A percentile compares a stretch with the other conserved stretches of the same genome.
These are phyloP conservation scores for Saccharomycopsis selenospora DNA, from an alignment of 805 yeast genomes.

Conservation along the genomic window DNA sequence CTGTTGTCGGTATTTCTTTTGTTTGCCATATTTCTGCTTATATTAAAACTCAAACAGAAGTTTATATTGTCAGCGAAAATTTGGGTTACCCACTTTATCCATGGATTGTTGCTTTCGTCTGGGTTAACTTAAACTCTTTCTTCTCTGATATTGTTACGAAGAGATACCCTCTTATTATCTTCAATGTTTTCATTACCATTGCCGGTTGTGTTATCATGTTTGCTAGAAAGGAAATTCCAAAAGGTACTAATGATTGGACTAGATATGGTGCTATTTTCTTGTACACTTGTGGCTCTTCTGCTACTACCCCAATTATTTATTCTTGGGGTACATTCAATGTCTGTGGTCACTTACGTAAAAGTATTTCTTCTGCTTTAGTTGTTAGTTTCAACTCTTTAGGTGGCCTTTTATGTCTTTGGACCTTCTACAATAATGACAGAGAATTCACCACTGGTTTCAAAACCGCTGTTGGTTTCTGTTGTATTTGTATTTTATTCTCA, in stretches of 20 bases:
- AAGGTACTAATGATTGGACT: neutral
- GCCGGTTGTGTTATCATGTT: neutral
- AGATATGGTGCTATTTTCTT: neutral
- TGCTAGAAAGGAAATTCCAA: neutral
- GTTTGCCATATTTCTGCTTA: conserved; percentile 2
- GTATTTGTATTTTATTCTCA: neutral
- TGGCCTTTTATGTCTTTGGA: conserved; percentile 1
- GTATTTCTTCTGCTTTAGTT: conserved; percentile 32
- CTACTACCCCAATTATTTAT: conserved; percentile 20
- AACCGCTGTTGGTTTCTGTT: conserved; percentile 1
- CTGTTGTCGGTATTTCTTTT: conserved; percentile 45
- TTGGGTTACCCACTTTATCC: conserved; percentile 7
- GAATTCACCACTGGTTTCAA: neutral
- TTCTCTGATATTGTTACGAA: conserved; percentile 1
- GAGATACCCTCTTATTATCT: conserved; percentile 7
- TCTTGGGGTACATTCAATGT: conserved; percentile 44
- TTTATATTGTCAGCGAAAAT: neutral
- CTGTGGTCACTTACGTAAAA: conserved; percentile 43
- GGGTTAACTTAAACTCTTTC: conserved; percentile 6
- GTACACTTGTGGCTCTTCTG: neutral
- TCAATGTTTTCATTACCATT: conserved; percentile 6
- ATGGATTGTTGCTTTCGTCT: conserved; percentile 10
- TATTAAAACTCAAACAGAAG: neutral
- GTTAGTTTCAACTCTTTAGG: conserved; percentile 2
- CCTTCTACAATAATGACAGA: neutral